Evolutionary conservation across 2,329 filamentous ascomycete species (phyloP).

Genomic region (Lecanicillium sp.): DNA sequence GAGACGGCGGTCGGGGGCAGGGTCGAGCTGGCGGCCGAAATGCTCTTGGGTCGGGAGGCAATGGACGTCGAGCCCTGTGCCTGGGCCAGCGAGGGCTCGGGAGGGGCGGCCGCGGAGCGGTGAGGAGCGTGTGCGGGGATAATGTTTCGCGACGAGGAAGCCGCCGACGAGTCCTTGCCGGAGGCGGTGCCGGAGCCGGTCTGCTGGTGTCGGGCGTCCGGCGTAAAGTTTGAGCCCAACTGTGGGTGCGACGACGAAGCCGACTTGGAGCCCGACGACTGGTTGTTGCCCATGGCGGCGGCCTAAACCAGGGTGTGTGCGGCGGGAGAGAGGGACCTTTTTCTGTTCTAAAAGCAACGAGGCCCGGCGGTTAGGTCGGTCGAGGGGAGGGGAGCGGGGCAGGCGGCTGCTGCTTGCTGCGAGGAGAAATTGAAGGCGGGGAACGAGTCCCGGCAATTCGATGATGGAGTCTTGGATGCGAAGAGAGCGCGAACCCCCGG

Average conservation of each 20-base stretch:
- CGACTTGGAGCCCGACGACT: conserved; percentile 32
- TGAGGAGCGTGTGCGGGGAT: conserved; percentile 50
- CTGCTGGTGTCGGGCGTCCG: neutral
- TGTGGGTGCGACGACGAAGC: conserved; percentile 20
- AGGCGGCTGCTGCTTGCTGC: neutral
- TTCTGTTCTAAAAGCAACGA: too few species aligned
- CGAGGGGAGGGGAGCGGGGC: conserved; percentile 1
- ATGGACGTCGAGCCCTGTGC: conserved; percentile 51
- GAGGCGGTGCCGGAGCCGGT: conserved; percentile 3
- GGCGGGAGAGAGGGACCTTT: neutral
- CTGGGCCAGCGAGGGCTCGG: conserved; percentile 56
- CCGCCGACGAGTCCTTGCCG: conserved; percentile 15
- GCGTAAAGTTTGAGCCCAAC: conserved; percentile 18
- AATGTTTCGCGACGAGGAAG: conserved; percentile 43
- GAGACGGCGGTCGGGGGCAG: conserved; percentile 44
- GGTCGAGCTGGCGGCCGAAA: conserved; percentile 14
- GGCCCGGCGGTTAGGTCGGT: too few species aligned
- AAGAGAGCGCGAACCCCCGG: neutral
- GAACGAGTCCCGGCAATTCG: neutral
- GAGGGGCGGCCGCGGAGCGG: conserved; percentile 52
- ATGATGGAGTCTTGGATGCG: neutral
- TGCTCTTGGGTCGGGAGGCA: conserved; percentile 37
- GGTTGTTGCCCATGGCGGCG: conserved; percentile 32
- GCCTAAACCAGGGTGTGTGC: conserved; percentile 1
- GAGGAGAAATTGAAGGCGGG: too few species aligned